Conservation (phyloP, 2,329 filamentous ascomycete species). For the Colletotrichum scovillei region DNA sequence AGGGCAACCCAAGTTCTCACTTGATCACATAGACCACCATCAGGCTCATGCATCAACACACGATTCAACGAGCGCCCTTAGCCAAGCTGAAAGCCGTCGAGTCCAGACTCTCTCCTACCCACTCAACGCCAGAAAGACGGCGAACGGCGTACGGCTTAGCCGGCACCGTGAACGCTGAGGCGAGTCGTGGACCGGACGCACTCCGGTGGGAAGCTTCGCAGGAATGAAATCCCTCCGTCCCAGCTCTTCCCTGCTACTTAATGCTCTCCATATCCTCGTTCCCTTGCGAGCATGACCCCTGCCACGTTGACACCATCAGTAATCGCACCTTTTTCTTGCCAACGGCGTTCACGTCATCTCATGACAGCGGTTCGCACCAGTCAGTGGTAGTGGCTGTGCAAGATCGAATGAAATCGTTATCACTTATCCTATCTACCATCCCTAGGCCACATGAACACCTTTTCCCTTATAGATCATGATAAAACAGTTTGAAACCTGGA, state of each 20-base stretch:
- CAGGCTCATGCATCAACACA: background rate
- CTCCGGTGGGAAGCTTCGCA: background rate
- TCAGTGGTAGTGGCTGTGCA: background rate
- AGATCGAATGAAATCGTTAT: background rate
- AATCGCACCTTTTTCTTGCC: background rate
- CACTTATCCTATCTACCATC: background rate
- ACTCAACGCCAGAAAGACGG: background rate
- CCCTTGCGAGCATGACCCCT: background rate
- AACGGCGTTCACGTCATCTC: background rate
- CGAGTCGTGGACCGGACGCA: background rate
- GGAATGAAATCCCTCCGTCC: background rate
- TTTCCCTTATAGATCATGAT: slow-evolving; percentile 1
- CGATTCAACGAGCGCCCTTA: background rate
- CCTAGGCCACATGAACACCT: background rate
- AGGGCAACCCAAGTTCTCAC: background rate
- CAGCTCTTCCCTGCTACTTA: background rate
- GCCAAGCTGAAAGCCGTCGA: too few relatives aligned
- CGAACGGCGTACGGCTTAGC: background rate
- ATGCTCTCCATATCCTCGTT: slow-evolving; percentile 2
- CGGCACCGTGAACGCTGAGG: background rate
- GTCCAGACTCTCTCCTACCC: background rate
- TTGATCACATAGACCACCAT: slow-evolving; percentile 1
- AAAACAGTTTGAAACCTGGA: background rate
- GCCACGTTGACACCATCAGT: background rate
- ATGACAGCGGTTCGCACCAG: background rate